These are phyloP conservation scores for Apophysomyces trapeziformis DNA, from an alignment of 371 early-diverging fungal genomes.

Conservation along the genomic window DNA sequence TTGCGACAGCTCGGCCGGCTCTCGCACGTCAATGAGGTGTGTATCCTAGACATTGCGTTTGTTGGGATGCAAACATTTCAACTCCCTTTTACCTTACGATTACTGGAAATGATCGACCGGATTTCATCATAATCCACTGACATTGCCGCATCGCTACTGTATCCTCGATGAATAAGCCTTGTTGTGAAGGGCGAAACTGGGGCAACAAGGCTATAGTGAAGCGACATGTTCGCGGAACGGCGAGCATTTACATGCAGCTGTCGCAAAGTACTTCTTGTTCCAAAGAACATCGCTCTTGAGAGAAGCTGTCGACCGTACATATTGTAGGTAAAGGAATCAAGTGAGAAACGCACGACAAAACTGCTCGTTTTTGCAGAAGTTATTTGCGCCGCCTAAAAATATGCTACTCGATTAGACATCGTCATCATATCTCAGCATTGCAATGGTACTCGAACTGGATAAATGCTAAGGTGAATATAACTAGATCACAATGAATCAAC, in stretches of 20 bases:
- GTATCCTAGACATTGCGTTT: conserved; percentile 18
- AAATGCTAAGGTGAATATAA: too few relatives aligned
- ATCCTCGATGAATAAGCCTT: not conserved
- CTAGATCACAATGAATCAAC: too few relatives aligned
- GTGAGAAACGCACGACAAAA: too few relatives aligned
- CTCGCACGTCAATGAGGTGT: conserved; percentile 66
- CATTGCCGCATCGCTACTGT: not conserved
- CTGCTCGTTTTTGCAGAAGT: too few relatives aligned
- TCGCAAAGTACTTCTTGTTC: not conserved
- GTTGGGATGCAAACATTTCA: not conserved
- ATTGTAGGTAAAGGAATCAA: too few relatives aligned
- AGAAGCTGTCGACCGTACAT: not conserved
- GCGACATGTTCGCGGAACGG: not conserved
- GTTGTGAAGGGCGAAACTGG: not conserved
- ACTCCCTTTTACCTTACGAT: not conserved
- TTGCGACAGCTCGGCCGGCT: conserved; percentile 54
- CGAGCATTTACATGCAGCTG: not conserved
- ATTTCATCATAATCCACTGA: conserved; percentile 4
- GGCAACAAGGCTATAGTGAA: not conserved
- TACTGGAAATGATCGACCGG: not conserved
- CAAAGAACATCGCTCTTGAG: not conserved
- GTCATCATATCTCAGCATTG: too few relatives aligned
- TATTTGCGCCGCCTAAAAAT: too few relatives aligned
- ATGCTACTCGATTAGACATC: too few relatives aligned
- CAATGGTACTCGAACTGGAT: too few relatives aligned